A percentile compares a stretch with the other conserved stretches of the same genome.
Evolutionary conservation across 257 asterid genomes (phyloP).

Genomic region (Solanum piurae): DNA sequence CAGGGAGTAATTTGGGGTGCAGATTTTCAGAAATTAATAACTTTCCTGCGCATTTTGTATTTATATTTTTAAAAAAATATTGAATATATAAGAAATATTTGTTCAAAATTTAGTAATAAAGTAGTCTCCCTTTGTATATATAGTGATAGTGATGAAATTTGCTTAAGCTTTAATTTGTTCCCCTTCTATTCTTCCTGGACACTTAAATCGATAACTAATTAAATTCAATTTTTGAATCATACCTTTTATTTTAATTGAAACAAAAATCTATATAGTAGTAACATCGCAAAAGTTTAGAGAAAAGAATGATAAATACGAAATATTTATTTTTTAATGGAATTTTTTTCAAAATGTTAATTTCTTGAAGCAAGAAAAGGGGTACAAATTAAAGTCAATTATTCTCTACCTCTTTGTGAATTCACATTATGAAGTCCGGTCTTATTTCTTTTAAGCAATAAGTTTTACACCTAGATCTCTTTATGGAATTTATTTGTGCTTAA

Average conservation of each 20-base stretch:
- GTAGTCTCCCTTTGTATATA: not conserved
- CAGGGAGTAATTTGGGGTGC: not conserved
- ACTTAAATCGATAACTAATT: not conserved
- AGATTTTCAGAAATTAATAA: not conserved
- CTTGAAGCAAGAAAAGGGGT: not conserved
- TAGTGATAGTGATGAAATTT: not conserved
- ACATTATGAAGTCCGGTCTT: not conserved
- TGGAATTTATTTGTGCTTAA: not conserved
- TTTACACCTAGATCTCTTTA: not conserved
- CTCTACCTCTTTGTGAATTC: not conserved
- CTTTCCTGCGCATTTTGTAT: not conserved
- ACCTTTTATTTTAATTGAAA: not conserved
- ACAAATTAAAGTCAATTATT: not conserved
- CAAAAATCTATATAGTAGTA: not conserved
- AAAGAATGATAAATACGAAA: not conserved
- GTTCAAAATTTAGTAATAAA: not conserved
- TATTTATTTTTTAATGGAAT: not conserved
- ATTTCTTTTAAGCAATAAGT: not conserved
- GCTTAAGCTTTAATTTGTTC: not conserved
- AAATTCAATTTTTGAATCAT: not conserved
- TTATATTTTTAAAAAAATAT: not conserved
- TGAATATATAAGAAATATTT: not conserved
- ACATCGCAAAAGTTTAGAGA: not conserved
- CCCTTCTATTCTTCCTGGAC: not conserved
- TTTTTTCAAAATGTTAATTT: not conserved